Evolutionary conservation across 345 rosid species (phyloP), one percentile per base, ranked within the genome.

Genomic region (Excoecaria cochinchinensis): DNA sequence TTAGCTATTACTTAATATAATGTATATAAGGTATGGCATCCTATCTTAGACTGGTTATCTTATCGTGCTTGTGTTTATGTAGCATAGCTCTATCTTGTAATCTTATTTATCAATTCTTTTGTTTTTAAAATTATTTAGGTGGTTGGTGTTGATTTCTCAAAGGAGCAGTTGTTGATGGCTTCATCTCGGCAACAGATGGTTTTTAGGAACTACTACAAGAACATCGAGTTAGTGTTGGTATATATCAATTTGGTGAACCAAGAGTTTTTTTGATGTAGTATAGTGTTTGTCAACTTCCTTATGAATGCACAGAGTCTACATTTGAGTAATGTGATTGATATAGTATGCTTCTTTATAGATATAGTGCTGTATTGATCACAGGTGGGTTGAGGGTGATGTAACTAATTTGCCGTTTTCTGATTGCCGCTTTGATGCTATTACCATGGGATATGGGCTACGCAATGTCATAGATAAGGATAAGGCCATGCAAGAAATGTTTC

Each of bases 151-250:
- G 99, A 95, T 88, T 92, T 95, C 76, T 90, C 97, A 0, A 84
- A 72, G 81, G 92, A 89, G 75, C 96, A 91, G 81, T 70, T 92
- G 69, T 87, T 85, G 38, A 71, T 90, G 60, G 93, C 99, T 84
- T 81, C 93, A 50, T 85, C 86, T 19, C 81, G 91, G 75, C 93
- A 91, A 78, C 74, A 69, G 52, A 77, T 73, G 72, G 80, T 70
- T 52, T 76, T 71, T 4, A 90, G 87, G 76, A 79, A 88, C 62
- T 89, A 91, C 81, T 88, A 84, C 85, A 81, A 82, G 76, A 91
- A 87, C 83, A 95, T 95, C 65, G 94, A 89, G 98, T 91, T 98
- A 93, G 98, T 91, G 82, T 79, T 82, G 90, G 89, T 91, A 85
- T 80, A 82, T 76, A 42, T 25, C 76, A 21, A 17, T 70, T 47